Evolutionary conservation across 1,139 yeast species (phyloP).

Genomic region (Pichia kudriavzevii): DNA sequence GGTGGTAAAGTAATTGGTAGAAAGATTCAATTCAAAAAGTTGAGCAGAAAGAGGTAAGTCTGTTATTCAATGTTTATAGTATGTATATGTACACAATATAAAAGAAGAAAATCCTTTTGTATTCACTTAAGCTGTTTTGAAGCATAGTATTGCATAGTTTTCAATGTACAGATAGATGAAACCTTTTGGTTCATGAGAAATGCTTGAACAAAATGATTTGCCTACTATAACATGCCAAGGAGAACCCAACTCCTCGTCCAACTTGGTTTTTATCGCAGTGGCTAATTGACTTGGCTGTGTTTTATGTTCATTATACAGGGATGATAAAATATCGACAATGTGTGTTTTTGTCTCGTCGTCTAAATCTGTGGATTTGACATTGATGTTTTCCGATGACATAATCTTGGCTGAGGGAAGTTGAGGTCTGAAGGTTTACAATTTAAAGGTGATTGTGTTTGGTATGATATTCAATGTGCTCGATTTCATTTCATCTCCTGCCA

Average conservation of each 20-base stretch:
- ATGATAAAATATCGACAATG: conserved; percentile 50
- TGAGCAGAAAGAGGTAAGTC: background rate
- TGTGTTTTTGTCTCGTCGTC: conserved; percentile 55
- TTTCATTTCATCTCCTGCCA: no score
- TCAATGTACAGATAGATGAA: conserved; percentile 83
- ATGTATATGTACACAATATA: background rate
- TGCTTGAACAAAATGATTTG: conserved; percentile 85
- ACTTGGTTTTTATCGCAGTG: conserved; percentile 66
- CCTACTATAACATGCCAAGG: conserved; percentile 98
- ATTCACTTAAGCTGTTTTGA: conserved; percentile 52
- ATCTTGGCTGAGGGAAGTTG: no score
- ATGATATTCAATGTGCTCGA: no score
- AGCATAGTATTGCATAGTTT: conserved; percentile 69
- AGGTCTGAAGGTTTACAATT: no score
- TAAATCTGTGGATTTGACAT: conserved; percentile 9
- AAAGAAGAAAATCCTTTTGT: background rate
- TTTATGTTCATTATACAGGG: conserved; percentile 40
- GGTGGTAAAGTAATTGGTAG: no score
- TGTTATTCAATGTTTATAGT: background rate
- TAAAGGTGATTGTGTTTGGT: no score
- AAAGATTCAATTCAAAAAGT: no score
- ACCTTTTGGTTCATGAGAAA: conserved; percentile 77
- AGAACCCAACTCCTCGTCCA: conserved; percentile 61
- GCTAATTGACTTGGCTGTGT: conserved; percentile 70
- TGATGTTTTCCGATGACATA: no score